Conservation (phyloP, 2,329 filamentous ascomycete species). For the Cytospora schulzeri region DNA sequence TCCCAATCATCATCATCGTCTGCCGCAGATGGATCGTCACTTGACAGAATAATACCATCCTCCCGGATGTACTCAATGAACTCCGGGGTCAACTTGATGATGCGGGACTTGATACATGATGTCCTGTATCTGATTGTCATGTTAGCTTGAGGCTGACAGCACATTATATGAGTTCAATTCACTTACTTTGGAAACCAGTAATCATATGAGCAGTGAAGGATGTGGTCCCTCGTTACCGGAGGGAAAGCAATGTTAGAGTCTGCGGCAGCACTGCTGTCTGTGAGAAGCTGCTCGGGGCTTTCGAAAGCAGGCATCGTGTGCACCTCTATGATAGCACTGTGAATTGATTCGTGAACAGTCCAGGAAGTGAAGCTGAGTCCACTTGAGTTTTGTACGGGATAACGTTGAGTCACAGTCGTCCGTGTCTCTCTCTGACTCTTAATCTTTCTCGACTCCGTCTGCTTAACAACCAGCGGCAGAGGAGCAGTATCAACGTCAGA, state of each 20-base stretch:
- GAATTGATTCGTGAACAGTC: background rate
- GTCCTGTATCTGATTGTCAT: conserved; percentile 64
- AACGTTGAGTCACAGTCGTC: conserved; percentile 15
- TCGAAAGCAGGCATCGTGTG: conserved; percentile 38
- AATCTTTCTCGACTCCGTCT: background rate
- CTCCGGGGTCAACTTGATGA: conserved; percentile 73
- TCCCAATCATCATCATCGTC: conserved; percentile 61
- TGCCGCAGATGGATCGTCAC: conserved; percentile 50
- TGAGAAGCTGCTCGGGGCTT: conserved; percentile 28
- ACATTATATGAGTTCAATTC: background rate
- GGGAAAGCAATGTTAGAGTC: conserved; percentile 66
- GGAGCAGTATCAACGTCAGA: conserved; percentile 20
- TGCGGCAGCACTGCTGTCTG: conserved; percentile 28
- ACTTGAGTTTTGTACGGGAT: background rate
- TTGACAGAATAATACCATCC: conserved; percentile 87
- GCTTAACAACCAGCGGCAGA: background rate
- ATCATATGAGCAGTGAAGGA: conserved; percentile 92
- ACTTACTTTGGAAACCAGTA: conserved; percentile 79
- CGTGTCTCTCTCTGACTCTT: conserved; percentile 14
- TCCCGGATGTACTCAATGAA: conserved; percentile 88
- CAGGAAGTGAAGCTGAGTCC: background rate
- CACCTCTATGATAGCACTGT: background rate
- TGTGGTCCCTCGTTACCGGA: conserved; percentile 81
- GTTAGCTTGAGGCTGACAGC: conserved; percentile 22
- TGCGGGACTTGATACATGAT: conserved; percentile 80